Evolutionary conservation across 768 basidiomycete genomes (phyloP), one percentile per base, ranked within the genome.

Genomic region (Mycena indigotica): DNA sequence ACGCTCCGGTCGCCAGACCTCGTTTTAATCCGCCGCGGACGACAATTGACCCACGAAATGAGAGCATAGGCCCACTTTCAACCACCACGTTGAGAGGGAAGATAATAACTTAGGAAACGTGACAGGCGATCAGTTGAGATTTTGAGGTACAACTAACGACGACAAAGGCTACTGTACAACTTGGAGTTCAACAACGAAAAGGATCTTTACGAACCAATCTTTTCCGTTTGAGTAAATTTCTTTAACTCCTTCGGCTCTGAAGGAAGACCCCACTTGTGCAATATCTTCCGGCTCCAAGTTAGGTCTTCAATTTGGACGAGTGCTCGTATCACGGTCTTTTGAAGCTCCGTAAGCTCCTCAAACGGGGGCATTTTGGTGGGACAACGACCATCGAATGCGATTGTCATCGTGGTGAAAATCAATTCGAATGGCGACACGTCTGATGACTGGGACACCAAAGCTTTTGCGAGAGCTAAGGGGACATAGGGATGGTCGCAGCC

Each of bases 1-100:
- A n/a, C 24, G 71, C 65, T 24, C 63, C 40, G 39, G 69, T 75
- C 28, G 68, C 71, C 29, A 71, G 67, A 41, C 62, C 60, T 39
- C 73, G 72, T 32, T 57, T 55, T 23, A 57, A 25, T 54, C 50
- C n/a, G 51, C 66, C 46, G 21, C 66, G 69, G 24, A 62, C 25
- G 39, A 66, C 28, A 29, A 70, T 52, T 29, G 68, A 66, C 5
- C 64, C 54, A 50, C 68, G 69, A 58, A 62, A 44, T 29, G 61
- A 59, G 30, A 73, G 58, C 72, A 76, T 74, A 15, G n/a, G n/a
- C n/a, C n/a, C n/a, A n/a, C n/a, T n/a, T n/a, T n/a, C n/a, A n/a
- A n/a, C n/a, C n/a, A n/a, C n/a, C n/a, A n/a, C n/a, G n/a, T n/a
- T n/a, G n/a, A n/a, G n/a, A n/a, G n/a, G n/a, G n/a, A n/a, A n/a